Evolutionary conservation across 2,329 filamentous ascomycete species (phyloP), one percentile per base, ranked within the genome.

Genomic region (Alternaria gaisen): DNA sequence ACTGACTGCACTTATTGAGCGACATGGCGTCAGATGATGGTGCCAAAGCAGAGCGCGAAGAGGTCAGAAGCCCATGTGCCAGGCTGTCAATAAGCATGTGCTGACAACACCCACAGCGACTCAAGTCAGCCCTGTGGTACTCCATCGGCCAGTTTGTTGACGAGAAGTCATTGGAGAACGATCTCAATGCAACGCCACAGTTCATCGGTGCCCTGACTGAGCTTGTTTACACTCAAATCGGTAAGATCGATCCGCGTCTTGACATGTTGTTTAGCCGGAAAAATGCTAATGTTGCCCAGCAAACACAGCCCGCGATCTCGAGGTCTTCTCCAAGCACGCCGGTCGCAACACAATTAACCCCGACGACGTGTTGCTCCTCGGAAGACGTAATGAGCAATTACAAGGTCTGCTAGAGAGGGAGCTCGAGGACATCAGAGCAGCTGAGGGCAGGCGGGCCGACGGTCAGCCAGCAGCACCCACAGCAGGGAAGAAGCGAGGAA

Each of bases 181-280:
- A 91, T 74, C 86, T 92, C 65, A 97, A 97, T 78, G 92, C 94
- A 7, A 97, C 94, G 26, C 92, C 92, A 2, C 93, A 97, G 73
- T 97, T 96, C 78, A 96, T 96, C 68, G 93, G 90, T 9, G 78
- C 79, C 2, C 58, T 80, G 73, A 95, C 92, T 1, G 93, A 97
- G 78, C 87, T 97, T 78, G 90, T 94, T 8, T 97, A 92, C 88
- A 86, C 89, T 1, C 93, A 97, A 69, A 91, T 97, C 53, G 91
- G 93, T 94, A 84, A 47, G 80, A 34, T 1, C 68, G 26, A 40
- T 24, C 47, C 56, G 34, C 54, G 18, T 11, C 42, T 9, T 16
- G 7, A n/a, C 7, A n/a, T 48, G 22, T n/a, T 11, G 1, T 36
- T 1, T 32, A 30, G 16, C 14, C 56, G 48, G n/a, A 24, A 20